Base-by-base conservation (phyloP, 805 yeast genomes). In the Ogataea naganishii region DNA sequence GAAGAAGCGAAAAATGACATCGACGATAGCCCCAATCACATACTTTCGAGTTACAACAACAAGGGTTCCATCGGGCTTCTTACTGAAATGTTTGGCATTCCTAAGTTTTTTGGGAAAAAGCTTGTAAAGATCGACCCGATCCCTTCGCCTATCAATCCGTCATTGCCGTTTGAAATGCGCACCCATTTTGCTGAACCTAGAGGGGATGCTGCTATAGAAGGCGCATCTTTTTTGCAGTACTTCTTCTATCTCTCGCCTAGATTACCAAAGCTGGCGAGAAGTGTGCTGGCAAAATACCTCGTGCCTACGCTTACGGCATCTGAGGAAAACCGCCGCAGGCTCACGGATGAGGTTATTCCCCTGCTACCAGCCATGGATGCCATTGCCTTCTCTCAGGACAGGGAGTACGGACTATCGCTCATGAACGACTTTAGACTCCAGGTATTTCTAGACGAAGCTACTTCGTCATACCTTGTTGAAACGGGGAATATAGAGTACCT, bases 211-310 rank as follows among this genome's bases (percentile, higher is more conserved):
- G 50, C 58, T 5, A 30, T 35, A 15, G 29, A 25, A 3, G 40
- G 49, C 8, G 24, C 51, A 7, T 29, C 40, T 4, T 16, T 33
- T n/a, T n/a, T 80, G 9, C 86, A 80, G 46, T 63, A 59, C 40
- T 42, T 81, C 14, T 51, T 79, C 21, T 64, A 62, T 35, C 69
- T 78, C 34, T 82, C 80, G 36, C 61, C 71, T 22, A 60, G 92
- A 39, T 66, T 67, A 20, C 62, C 75, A 56, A 75, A 76, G 34
- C 39, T 43, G 4, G 43, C 68, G 6, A 64, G 92, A 45, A 62
- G 59, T 25, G 47, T 49, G 6, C 32, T 81, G 12, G 66, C 69
- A 27, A 56, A 62, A 17, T 46, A 73, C 1, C 38, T 80, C 3
- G 56, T 78, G 7, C 75, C 85, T 1, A 61, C 74, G 0, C 48